Percentiles rank a stretch among this genome's conserved stretches.
Evolutionary conservation across 2,329 filamentous ascomycete genomes (phyloP).

Genomic region (Sarocladium strictum): DNA sequence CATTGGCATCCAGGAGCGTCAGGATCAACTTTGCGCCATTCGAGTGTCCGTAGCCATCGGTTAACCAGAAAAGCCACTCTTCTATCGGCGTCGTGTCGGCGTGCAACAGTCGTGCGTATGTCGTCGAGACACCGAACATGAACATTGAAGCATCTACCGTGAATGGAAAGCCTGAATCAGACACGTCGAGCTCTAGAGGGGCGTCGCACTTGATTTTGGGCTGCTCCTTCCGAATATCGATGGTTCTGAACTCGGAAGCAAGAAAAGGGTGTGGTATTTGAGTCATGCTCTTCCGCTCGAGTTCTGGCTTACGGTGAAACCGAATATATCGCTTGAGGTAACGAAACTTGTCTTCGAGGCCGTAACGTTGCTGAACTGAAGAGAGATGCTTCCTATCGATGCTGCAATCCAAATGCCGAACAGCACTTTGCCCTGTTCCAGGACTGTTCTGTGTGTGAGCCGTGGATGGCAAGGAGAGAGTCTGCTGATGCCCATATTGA

Average conservation of each 20-base stretch:
- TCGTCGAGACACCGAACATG: constrained; percentile 55
- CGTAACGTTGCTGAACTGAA: constrained; percentile 39
- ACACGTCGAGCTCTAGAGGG: constrained; percentile 45
- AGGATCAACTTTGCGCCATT: constrained; percentile 53
- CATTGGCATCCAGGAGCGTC: constrained; percentile 46
- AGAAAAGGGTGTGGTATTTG: constrained; percentile 42
- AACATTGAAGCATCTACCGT: constrained; percentile 50
- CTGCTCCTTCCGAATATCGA: constrained; percentile 40
- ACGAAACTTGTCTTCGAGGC: constrained; percentile 44
- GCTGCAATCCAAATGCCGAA: constrained; percentile 37
- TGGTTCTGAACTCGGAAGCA: constrained; percentile 39
- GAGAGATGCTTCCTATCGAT: constrained; percentile 41
- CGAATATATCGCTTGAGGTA: constrained; percentile 51
- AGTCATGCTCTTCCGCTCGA: constrained; percentile 46
- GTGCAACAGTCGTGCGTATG: constrained; percentile 48
- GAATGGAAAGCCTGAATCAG: constrained; percentile 42
- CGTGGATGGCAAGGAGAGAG: background rate
- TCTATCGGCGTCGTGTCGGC: constrained; percentile 45
- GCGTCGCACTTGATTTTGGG: constrained; percentile 31
- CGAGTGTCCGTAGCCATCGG: constrained; percentile 46
- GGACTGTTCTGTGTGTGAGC: background rate
- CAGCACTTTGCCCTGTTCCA: background rate
- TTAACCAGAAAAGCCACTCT: constrained; percentile 57
- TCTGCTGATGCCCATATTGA: background rate
- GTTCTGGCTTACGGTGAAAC: constrained; percentile 40